phyloP scores from a whole-genome alignment of 1,284 basidiomycete species.

The Tremellales sp. region DNA sequence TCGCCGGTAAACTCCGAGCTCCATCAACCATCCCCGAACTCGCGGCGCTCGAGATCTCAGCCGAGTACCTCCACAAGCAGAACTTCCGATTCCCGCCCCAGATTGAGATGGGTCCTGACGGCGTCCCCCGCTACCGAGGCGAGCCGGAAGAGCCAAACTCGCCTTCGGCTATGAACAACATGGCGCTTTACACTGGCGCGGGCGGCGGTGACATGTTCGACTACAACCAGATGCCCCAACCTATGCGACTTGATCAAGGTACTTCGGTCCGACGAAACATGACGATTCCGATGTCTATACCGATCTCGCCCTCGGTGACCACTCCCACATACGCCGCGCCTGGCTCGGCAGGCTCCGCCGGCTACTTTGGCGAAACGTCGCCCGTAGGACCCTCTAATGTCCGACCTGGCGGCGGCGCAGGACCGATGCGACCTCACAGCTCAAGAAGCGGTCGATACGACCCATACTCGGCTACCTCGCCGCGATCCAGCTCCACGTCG shows the following conservation, averaged over 20 bases:
- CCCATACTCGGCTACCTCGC: slow-evolving; percentile 6
- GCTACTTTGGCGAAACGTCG: slow-evolving; percentile 15
- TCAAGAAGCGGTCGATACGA: slow-evolving; percentile 14
- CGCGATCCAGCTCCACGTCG: neutral
- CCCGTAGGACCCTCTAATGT: slow-evolving; percentile 8
- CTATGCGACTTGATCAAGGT: slow-evolving; percentile 7
- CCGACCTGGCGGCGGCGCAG: slow-evolving; percentile 11
- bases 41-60: slow-evolving; percentile 75
- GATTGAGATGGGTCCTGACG: slow-evolving; percentile 77
- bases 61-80: slow-evolving; percentile 82
- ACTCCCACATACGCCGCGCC: slow-evolving; percentile 6
- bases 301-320: slow-evolving; percentile 11
- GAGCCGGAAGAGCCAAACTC: slow-evolving; percentile 36
- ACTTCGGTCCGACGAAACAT: slow-evolving; percentile 17
- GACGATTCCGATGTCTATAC: slow-evolving; percentile 26
- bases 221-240: slow-evolving; percentile 11
- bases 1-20: slow-evolving; percentile 75
- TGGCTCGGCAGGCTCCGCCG: slow-evolving; percentile 13
- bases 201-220: slow-evolving; percentile 27
- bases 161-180: slow-evolving; percentile 20
- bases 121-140: slow-evolving; percentile 65
- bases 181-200: slow-evolving; percentile 15
- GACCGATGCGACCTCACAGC: slow-evolving; percentile 16
- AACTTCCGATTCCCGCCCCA: slow-evolving; percentile 87
- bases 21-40: slow-evolving; percentile 88